Evolutionary conservation across 2,329 filamentous ascomycete species (phyloP).

Genomic region (Fusarium staphyleae): DNA sequence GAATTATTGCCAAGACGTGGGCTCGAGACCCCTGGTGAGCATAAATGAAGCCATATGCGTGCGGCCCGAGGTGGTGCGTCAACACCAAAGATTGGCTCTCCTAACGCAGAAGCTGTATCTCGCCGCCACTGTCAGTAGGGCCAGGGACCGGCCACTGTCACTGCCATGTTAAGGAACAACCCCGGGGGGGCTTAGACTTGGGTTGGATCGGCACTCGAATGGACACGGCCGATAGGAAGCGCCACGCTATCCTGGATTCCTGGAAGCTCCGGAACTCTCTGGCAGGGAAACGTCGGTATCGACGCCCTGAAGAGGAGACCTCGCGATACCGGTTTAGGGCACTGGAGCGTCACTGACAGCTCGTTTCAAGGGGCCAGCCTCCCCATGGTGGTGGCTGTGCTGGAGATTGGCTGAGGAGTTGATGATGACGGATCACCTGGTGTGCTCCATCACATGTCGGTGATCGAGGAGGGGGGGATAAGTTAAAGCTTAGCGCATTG

Average conservation of each 20-base stretch:
- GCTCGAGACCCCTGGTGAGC: background rate
- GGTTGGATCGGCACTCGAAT: slow-evolving; percentile 19
- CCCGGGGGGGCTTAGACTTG: slow-evolving; percentile 7
- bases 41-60: slow-evolving; percentile 20
- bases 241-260: background rate
- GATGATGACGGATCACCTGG: background rate
- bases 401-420: background rate
- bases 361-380: background rate
- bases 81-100: slow-evolving; percentile 13
- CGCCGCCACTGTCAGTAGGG: background rate
- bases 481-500: slow-evolving; percentile 19
- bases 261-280: slow-evolving; percentile 2
- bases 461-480: slow-evolving; percentile 1
- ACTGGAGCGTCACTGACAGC: slow-evolving; percentile 21
- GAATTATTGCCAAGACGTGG: slow-evolving; percentile 28
- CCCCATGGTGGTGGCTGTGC: slow-evolving; percentile 27
- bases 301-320: slow-evolving; percentile 8
- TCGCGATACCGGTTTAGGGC: slow-evolving; percentile 28
- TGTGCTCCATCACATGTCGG: slow-evolving; percentile 20
- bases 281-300: slow-evolving; percentile 32
- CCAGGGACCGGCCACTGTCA: slow-evolving; percentile 15
- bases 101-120: slow-evolving; percentile 19
- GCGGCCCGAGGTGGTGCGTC: slow-evolving; percentile 14
- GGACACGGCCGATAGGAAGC: slow-evolving; percentile 29
- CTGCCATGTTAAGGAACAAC: slow-evolving; percentile 21